Evolutionary conservation across 1,284 basidiomycete genomes (phyloP), one percentile per base, ranked within the genome.

Genomic region (Cystobasidium slooffiae): DNA sequence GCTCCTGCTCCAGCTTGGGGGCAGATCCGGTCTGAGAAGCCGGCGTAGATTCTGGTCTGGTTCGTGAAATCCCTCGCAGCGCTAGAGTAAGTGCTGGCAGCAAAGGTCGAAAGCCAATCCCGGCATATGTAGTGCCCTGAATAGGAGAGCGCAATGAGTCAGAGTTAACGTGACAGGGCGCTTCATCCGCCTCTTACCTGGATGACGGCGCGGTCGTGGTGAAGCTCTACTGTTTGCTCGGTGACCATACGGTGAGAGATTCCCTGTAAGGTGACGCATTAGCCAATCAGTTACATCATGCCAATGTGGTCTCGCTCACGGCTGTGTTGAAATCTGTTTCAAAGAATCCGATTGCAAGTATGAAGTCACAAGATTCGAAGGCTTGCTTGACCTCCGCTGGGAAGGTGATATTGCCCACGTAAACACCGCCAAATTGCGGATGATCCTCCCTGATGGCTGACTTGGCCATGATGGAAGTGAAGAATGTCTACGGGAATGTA

Each of bases 291-390:
- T n/a, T n/a, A n/a, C n/a, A n/a, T 8, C 39, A 51, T 44, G 39
- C 14, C n/a, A 8, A 5, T 39, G 24, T 44, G 58, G 37, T 6
- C 37, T 7, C 20, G 58, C 70, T 22, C 16, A 73, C 70, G 22
- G 91, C 93, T 14, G 90, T 91, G 81, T 98, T 97, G 86, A 95
- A 97, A 82, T 98, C 96, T 73, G 87, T 89, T 83, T 89, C 55
- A 18, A 76, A 46, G 0, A 85, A 84, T 20, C 95, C 95, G 75
- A 97, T 85, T 46, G 90, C 91, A 37, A 98, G 83, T 74, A 95
- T 89, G 65, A 97, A 86, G 80, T 93, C 93, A 10, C 93, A 89
- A 1, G 82, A 84, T 83, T 97, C 93, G 47, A 97, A 89, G 75
- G 87, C 88, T 64, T 90, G 86, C 81, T 89, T 89, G 77, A 95